Base-by-base conservation (phyloP, 768 basidiomycete species). In the Tulasnella sp. region DNA sequence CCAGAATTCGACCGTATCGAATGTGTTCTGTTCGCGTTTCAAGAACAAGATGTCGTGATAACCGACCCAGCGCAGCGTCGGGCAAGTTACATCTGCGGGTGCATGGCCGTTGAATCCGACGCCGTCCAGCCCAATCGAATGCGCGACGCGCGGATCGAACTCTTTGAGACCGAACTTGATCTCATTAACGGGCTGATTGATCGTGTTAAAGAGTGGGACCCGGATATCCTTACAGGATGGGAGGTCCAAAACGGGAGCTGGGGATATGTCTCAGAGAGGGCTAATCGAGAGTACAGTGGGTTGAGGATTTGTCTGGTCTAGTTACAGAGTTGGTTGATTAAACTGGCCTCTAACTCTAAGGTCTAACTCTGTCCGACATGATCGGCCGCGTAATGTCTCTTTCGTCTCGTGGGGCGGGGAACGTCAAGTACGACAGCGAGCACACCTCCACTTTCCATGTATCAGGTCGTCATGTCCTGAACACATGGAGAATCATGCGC, bases 141-240 rank as follows among this genome's bases (percentile, higher is more conserved):
- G 24, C 87, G 88, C 7, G 84, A 87, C 46, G 83, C 86, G 75
- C 78, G 82, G 19, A 78, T 92, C 38, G 90, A 93, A 58, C 81
- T 87, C 9, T 90, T 93, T 21, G 84, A 89, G 3, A 87, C 84
- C 62, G 98, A 99, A 85, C 86, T 95, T 16, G 95, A 96, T 31
- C 86, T 98, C 7, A 86, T 98, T 78, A 97, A 98, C 83, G 85
- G 85, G 44, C 82, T 94, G 9, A 86, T 94, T 38, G 96, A 99
- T 83, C 85, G 91, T 39, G 89, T 98, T 0, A 83, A 90, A 34
- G 89, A 90, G 0, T 86, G 94, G 81, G 96, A 99, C 85, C 98
- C 98, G 0, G 98, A 99, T 84, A 92, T 98, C 56, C 83, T 99
- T 10, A 88, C 90, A 0, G 97, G 97, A 21, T 99, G 96, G 95